Percentiles rank a stretch among this genome's conserved stretches.
Conservation (phyloP, 805 yeast species). For the Komagataella mondaviorum region DNA sequence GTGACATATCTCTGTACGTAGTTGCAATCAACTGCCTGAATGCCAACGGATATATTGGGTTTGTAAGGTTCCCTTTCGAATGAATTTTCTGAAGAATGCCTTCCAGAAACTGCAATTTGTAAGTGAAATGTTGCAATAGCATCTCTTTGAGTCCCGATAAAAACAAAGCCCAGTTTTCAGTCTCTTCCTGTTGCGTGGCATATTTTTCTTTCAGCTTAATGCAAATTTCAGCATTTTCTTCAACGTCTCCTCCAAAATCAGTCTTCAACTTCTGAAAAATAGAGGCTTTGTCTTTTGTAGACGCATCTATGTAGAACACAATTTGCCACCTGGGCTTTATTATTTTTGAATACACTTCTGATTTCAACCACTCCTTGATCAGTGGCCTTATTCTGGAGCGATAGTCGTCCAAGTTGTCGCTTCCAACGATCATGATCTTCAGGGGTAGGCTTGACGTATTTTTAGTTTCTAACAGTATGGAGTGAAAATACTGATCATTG, state of each 20-base stretch:
- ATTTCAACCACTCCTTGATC: conserved; percentile 65
- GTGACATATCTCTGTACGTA: conserved; percentile 30
- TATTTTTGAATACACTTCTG: conserved; percentile 20
- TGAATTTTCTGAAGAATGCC: conserved; percentile 8
- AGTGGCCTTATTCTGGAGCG: conserved; percentile 71
- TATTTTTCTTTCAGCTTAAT: conserved; percentile 25
- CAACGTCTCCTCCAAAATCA: conserved; percentile 13
- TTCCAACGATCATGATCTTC: conserved; percentile 54
- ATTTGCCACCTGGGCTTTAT: conserved; percentile 51
- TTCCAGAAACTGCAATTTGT: conserved; percentile 27
- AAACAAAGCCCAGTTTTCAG: conserved; percentile 39
- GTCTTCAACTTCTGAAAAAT: conserved; percentile 15
- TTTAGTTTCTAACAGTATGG: conserved; percentile 2
- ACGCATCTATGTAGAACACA: conserved; percentile 24
- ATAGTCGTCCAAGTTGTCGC: conserved; percentile 60
- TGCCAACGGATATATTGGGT: conserved; percentile 4
- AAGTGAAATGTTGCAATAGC: conserved; percentile 38
- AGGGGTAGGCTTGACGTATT: conserved; percentile 31
- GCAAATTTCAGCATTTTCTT: conserved; percentile 17
- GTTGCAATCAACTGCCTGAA: conserved; percentile 19
- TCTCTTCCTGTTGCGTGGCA: conserved; percentile 20
- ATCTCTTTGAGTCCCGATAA: conserved; percentile 30
- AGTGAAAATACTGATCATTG: conserved; percentile 6
- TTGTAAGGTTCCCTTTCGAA: conserved; percentile 5
- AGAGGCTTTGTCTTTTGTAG: conserved; percentile 15